Base-by-base conservation (phyloP, 805 yeast species). In the Nakazawaea wickerhamii region DNA sequence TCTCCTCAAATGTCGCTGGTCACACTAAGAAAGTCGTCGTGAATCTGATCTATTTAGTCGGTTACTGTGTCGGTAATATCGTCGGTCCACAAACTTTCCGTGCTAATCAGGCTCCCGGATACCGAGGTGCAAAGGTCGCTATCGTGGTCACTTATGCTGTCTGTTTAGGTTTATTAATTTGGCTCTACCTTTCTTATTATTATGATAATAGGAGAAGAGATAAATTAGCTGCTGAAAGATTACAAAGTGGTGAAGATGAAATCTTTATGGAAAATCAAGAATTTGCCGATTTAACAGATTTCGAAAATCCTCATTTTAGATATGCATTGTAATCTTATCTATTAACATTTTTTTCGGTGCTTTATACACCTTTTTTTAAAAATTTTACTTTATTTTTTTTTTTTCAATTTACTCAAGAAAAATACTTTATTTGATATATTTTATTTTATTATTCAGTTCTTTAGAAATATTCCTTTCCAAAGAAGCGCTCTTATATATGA, bases 71-170 rank as follows among this genome's bases (percentile, higher is more conserved):
- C 20, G 76, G 80, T 3, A 68, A 78, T 49, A 60, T 81, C 42
- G 64, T 76, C 30, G 84, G 82, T 0, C 85, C 86, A 3, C 85
- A 79, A 53, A 59, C 76, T 50, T 79, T 79, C 57, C 69, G 76
- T 51, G 69, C 64, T 0, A 48, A 60, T 19, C 68, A 72, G 41
- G 73, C 71, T 15, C 84, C 84, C 13, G 55, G 65, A 20, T 80
- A 75, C 50, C 58, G 59, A 17, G 73, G 81, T 7, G 85, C 85
- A 2, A 79, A 78, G 52, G 66, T 76, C 17, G 67, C 77, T 0
- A 55, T 77, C 36, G 56, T 80, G 42, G 75, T 70, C 0, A 68
- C 81, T 44, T 10, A 22, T 38, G 1, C 38, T 3, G 73, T 75
- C 38, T 61, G 68, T 30, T 70, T 67, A 1, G 67, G 70, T 48